phyloP scores from a whole-genome alignment of 108 stramenopile species.

The Cylindrotheca closterium region DNA sequence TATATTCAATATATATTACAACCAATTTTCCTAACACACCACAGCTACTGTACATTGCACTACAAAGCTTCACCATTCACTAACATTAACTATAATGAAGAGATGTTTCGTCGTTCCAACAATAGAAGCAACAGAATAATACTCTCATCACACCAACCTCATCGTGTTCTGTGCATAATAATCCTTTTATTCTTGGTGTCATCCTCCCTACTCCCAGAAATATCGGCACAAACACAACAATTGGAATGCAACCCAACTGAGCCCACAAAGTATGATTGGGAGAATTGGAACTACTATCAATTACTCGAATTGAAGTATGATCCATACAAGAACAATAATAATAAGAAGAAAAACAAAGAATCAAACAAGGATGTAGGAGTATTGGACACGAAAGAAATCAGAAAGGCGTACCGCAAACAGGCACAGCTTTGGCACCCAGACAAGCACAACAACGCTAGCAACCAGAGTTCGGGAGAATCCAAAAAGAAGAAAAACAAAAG shows the following conservation, averaged over 20 bases:
- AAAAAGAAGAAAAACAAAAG: slow-evolving; percentile 25
- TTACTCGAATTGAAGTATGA: slow-evolving; percentile 28
- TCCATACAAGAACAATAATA: slow-evolving; percentile 1
- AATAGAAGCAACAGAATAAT: no score
- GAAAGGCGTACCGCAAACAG: slow-evolving; percentile 74
- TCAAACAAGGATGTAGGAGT: slow-evolving; percentile 18
- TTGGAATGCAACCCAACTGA: slow-evolving; percentile 5
- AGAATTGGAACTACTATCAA: slow-evolving; percentile 49
- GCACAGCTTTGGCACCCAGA: slow-evolving; percentile 77
- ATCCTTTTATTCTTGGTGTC: no score
- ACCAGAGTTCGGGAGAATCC: not conserved
- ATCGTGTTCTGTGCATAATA: no score
- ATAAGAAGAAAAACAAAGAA: slow-evolving; percentile 8
- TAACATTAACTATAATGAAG: no score
- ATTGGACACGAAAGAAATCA: slow-evolving; percentile 54
- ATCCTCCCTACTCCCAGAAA: no score
- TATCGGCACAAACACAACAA: slow-evolving; percentile 24
- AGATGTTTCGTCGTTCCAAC: no score
- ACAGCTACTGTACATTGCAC: no score
- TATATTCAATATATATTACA: no score
- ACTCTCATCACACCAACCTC: no score
- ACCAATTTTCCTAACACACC: no score
- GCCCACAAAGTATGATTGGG: slow-evolving; percentile 45
- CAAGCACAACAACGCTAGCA: slow-evolving; percentile 29
- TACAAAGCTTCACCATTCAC: no score